Evolutionary conservation across 805 yeast species (phyloP), one percentile per base, ranked within the genome.

Genomic region (Starmerella vaccinii): DNA sequence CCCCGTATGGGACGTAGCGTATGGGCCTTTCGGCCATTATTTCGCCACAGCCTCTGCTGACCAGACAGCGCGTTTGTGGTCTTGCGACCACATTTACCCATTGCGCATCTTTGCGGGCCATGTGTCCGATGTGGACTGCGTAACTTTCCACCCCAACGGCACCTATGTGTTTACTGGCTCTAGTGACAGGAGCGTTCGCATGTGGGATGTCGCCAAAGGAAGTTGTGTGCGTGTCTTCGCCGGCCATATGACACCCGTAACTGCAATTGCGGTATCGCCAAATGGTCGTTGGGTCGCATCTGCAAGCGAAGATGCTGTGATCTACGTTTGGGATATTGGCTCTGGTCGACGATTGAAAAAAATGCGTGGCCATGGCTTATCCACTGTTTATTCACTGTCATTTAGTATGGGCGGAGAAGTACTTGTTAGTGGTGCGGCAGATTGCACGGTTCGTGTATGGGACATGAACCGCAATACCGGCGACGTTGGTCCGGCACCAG

Each of bases 41-140:
- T 92, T 92, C 67, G 96, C 94, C n/a, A 89, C 97, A 0, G 96
- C 94, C 0, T 86, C 96, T 2, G 96, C 89, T 63, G 99, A 92
- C 64, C 97, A 89, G 65, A 92, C 98, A 0, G 97, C 97, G 1
- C 76, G 97, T 55, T 72, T 92, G 50, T 92, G 99, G 99, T 88
- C 95, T 23, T 87, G 95, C 59, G 98, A 92, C 65, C 99, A 92
- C 67, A 89, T 92, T 41, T 89, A 90, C 64, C 97, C 99, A 33
- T 72, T 92, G 60, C 75, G 98, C 59, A 85, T 92, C 23, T 90
- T 92, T 71, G 97, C 97, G 0, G 99, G 99, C 0, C 99, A 92
- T 68, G 76, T 89, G 61, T 84, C 87, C 61, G 99, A 92, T 69
- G 97, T 92, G 34, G 97, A 92, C 64, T 81, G 90, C 58, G 95